Base-by-base conservation (phyloP, 805 yeast species). In the Tetrapisispora iriomotensis region DNA sequence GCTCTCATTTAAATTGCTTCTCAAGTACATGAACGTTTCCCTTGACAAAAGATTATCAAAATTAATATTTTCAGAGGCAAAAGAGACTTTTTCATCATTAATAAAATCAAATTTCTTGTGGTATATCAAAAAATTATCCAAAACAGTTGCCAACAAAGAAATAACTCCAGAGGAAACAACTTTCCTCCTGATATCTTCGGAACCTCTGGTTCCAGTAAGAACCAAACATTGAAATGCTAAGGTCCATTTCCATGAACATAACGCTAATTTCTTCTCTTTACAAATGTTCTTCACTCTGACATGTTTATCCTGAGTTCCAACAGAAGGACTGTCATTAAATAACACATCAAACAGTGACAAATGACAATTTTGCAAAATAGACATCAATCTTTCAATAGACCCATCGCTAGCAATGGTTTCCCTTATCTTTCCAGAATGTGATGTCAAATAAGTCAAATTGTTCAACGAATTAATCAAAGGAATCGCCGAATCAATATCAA, bases 171-270 rank as follows among this genome's bases (percentile, higher is more conserved):
- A 94, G 45, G 82, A 79, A 8, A 87, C 96, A 7, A 92, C 83
- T 51, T 87, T 77, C 49, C 80, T 78, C 37, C 98, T 70, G 36
- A 88, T 84, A 38, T 68, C 65, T 59, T 88, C 96, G 1, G 94
- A 78, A 19, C 98, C 98, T 48, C 96, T 71, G 1, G 96, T 87
- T 12, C 96, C 96, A 15, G 90, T 77, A 40, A 86, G 71, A 1
- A 90, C 94, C 40, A 90, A 65, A 57, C 96, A 88, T 65, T 90
- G 98, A 54, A 92, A 78, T 0, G 96, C 84, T 39, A 90, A 65
- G 6, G 95, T 84, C 98, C 98, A 90, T 64, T 90, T 90, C 96
- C 96, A 90, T 0, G 94, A 88, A n/a, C 82, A 68, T 46, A 85
- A 67, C 20, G 78, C 71, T 32, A 55, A 48, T 40, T 48, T 48